These are phyloP conservation scores for Spongiforma sp. DNA, from an alignment of 1,284 basidiomycete species.

Conservation along the genomic window DNA sequence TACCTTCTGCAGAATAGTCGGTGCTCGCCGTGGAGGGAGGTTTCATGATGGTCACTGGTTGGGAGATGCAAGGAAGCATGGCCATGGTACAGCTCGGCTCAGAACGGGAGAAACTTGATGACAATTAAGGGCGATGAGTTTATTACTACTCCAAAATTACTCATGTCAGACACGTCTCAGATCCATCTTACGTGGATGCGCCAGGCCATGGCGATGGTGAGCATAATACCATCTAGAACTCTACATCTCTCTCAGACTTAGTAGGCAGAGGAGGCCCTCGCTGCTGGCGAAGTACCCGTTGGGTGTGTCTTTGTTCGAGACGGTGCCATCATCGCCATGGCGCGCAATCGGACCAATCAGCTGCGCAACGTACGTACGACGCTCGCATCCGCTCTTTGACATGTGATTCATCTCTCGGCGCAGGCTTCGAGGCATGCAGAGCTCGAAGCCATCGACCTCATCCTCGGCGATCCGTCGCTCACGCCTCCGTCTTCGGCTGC, in stretches of 20 bases:
- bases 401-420: neutral
- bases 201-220: slow-evolving; percentile 61
- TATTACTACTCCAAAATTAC: too few species aligned
- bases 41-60: slow-evolving; percentile 27
- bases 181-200: slow-evolving; percentile 52
- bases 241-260: slow-evolving; percentile 5
- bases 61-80: too few species aligned
- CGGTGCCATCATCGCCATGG: slow-evolving; percentile 78
- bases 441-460: slow-evolving; percentile 94
- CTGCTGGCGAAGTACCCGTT: slow-evolving; percentile 91
- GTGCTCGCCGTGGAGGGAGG: slow-evolving; percentile 32
- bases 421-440: slow-evolving; percentile 98
- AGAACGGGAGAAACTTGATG: slow-evolving; percentile 20
- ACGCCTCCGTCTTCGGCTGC: slow-evolving; percentile 50
- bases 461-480: slow-evolving; percentile 68
- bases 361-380: slow-evolving; percentile 77
- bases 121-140: too few species aligned
- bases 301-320: slow-evolving; percentile 95
- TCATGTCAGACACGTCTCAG: slow-evolving; percentile 6
- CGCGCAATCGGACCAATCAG: slow-evolving; percentile 95
- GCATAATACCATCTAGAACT: slow-evolving; percentile 2
- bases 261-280: slow-evolving; percentile 86
- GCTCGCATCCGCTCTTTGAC: neutral
- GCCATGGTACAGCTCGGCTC: neutral
- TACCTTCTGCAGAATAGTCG: slow-evolving; percentile 64